A percentile compares a stretch with the other conserved stretches of the same genome.
Conservation (phyloP, 768 basidiomycete genomes). For the Lentinula sp. region DNA sequence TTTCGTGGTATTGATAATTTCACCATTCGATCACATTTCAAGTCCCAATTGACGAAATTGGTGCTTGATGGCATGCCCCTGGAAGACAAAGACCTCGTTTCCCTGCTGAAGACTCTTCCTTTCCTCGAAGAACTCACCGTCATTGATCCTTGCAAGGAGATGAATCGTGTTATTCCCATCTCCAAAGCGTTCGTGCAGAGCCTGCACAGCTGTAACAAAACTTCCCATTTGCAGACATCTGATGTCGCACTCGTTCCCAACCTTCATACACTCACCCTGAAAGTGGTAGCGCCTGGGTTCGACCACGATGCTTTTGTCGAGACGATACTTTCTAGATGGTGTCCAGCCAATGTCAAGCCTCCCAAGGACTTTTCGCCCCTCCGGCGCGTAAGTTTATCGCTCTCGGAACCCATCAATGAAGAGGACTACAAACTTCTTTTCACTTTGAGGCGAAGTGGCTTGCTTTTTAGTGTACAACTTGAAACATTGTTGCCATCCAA, state of each 20-base stretch:
- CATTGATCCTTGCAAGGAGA: not conserved
- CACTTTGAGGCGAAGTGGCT: not conserved
- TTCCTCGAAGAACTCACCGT: not conserved
- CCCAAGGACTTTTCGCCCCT: not conserved
- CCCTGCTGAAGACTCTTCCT: not conserved
- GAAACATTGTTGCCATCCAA: not conserved
- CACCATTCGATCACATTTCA: too few species aligned
- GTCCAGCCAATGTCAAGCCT: not conserved
- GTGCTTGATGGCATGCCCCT: not conserved
- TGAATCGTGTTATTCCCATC: not conserved
- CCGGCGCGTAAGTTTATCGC: not conserved
- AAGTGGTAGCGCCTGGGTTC: not conserved
- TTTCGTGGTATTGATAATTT: too few species aligned
- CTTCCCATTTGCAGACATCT: not conserved
- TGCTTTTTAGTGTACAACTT: not conserved
- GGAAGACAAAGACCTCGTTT: not conserved
- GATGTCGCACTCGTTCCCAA: not conserved
- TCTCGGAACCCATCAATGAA: not conserved
- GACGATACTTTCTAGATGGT: not conserved
- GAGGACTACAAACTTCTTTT: not conserved
- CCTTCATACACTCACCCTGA: not conserved
- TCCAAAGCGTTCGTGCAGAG: not conserved
- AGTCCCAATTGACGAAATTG: too few species aligned
- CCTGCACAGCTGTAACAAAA: not conserved
- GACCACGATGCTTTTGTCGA: not conserved